These are phyloP conservation scores for Penstemon davidsonii DNA, from an alignment of 257 asterid genomes.

Conservation along the genomic window DNA sequence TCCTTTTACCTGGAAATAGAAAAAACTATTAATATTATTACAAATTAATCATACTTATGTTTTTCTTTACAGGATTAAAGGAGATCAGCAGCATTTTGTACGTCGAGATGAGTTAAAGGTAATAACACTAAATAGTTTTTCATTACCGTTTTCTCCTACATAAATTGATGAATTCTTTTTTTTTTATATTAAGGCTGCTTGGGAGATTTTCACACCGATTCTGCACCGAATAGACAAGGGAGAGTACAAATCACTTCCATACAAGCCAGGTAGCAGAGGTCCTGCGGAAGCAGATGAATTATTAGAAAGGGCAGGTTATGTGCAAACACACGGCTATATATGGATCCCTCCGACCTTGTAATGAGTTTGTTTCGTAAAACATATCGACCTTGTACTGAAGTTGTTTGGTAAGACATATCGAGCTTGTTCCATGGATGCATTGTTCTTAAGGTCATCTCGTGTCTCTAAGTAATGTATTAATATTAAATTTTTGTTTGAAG, in stretches of 20 bases:
- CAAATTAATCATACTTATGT: neutral
- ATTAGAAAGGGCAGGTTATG: conserved; percentile 66
- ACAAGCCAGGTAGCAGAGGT: conserved; percentile 89
- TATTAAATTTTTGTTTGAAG: too few species aligned
- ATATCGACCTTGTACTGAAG: neutral
- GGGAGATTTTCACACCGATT: conserved; percentile 97
- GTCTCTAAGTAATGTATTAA: too few species aligned
- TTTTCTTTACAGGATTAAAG: conserved; percentile 65
- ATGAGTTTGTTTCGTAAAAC: neutral
- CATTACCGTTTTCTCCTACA: neutral
- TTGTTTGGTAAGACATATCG: too few species aligned
- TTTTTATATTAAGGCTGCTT: conserved; percentile 66
- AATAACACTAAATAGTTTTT: conserved; percentile 9
- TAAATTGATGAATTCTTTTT: neutral
- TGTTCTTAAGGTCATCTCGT: too few species aligned
- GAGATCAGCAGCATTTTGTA: conserved; percentile 99
- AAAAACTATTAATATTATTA: too few species aligned
- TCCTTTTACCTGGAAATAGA: too few species aligned
- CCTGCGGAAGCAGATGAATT: conserved; percentile 87
- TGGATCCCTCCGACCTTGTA: conserved; percentile 90
- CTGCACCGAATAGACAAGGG: conserved; percentile 85
- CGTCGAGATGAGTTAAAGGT: conserved; percentile 98
- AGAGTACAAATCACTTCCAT: conserved; percentile 65
- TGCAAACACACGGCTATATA: conserved; percentile 88
- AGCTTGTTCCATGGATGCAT: too few species aligned